Conservation (phyloP, 192 early-diverging fungal species). For the Oehlia diaphana region DNA sequence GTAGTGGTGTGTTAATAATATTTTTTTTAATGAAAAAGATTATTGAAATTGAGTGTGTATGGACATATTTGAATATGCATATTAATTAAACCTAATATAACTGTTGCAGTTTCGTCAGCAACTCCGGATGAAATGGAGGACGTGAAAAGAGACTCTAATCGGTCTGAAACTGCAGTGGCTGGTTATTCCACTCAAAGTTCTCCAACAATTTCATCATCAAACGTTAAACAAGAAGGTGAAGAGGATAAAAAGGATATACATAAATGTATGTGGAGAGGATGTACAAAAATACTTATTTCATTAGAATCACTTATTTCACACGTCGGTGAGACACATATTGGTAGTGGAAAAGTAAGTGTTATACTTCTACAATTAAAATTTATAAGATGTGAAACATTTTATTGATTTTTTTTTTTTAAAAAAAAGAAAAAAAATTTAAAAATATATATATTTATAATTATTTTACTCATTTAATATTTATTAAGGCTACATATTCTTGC, state of each 20-base stretch:
- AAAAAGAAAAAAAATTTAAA: no score
- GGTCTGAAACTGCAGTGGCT: not conserved
- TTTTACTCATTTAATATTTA: no score
- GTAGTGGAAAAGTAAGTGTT: constrained; percentile 53
- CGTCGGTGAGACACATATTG: constrained; percentile 55
- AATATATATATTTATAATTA: no score
- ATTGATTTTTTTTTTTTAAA: no score
- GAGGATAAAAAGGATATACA: constrained; percentile 35
- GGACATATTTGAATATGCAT: not conserved
- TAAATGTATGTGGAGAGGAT: constrained; percentile 54
- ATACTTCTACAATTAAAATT: no score
- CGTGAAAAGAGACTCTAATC: constrained; percentile 8
- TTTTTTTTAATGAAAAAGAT: not conserved
- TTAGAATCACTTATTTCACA: constrained; percentile 54
- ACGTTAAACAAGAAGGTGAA: constrained; percentile 3
- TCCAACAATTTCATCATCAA: not conserved
- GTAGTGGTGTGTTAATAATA: not conserved
- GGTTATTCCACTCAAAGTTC: not conserved
- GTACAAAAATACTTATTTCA: constrained; percentile 41
- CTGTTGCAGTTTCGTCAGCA: not conserved
- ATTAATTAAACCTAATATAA: constrained; percentile 1
- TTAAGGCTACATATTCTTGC: constrained; percentile 47
- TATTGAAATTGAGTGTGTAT: not conserved
- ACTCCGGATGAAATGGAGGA: constrained; percentile 13
- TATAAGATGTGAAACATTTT: no score